These are phyloP conservation scores for Aspergillus avenaceus DNA, from an alignment of 495 filamentous ascomycete genomes.

Conservation along the genomic window DNA sequence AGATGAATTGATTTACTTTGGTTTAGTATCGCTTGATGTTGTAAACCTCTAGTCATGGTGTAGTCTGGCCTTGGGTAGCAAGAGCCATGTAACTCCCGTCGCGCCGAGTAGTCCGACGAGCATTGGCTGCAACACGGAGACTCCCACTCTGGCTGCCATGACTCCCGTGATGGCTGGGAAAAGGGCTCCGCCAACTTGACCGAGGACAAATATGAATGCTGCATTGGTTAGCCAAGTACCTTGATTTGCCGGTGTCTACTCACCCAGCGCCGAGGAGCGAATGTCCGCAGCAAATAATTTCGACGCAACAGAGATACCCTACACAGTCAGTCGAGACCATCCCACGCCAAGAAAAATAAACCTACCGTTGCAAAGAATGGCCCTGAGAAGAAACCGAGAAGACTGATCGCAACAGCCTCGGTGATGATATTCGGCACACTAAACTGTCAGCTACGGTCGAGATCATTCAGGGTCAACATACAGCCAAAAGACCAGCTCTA, in stretches of 20 bases:
- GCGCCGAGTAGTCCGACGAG: constrained; percentile 26
- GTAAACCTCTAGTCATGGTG: constrained; percentile 1
- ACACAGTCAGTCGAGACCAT: not conserved
- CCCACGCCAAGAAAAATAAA: not conserved
- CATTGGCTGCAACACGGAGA: constrained; percentile 29
- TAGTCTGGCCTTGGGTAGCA: constrained; percentile 29
- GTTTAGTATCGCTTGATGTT: no score
- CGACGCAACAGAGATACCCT: constrained; percentile 28
- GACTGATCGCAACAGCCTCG: constrained; percentile 28
- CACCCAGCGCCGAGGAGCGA: constrained; percentile 24
- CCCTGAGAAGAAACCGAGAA: constrained; percentile 27
- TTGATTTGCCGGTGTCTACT: not conserved
- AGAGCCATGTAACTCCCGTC: constrained; percentile 27
- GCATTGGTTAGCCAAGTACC: not conserved
- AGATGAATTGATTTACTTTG: no score
- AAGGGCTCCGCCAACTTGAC: constrained; percentile 24
- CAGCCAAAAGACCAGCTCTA: constrained; percentile 33
- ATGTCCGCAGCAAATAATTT: constrained; percentile 26
- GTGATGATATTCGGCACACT: constrained; percentile 32
- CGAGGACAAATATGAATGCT: constrained; percentile 28
- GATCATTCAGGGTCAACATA: constrained; percentile 6
- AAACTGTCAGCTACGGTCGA: not conserved
- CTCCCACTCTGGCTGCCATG: constrained; percentile 19
- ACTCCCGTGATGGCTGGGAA: constrained; percentile 29
- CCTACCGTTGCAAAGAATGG: constrained; percentile 32